A percentile compares a stretch with the other conserved stretches of the same genome.
Evolutionary conservation across 805 yeast species (phyloP).

Genomic region (Jamesozyma lodderae): DNA sequence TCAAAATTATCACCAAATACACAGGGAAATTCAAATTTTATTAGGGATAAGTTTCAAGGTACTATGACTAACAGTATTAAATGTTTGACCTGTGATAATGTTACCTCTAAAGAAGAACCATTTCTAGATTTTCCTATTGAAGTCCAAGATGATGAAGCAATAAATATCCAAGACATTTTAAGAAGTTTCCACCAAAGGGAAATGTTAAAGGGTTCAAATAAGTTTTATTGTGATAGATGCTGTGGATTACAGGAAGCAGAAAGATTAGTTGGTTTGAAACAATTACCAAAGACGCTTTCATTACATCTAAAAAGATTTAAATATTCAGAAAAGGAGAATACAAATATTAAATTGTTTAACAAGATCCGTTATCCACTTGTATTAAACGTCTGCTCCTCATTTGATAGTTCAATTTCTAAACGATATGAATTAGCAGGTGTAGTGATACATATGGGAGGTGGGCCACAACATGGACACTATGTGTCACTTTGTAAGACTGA

Average conservation of each 20-base stretch:
- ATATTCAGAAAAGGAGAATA: constrained; percentile 70
- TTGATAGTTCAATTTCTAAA: constrained; percentile 33
- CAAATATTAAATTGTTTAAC: constrained; percentile 79
- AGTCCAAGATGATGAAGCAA: constrained; percentile 64
- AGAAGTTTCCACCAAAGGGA: constrained; percentile 65
- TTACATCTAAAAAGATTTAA: constrained; percentile 87
- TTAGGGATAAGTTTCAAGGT: constrained; percentile 76
- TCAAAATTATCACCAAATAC: constrained; percentile 3
- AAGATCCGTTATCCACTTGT: constrained; percentile 71
- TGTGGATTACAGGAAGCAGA: constrained; percentile 90
- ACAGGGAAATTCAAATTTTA: constrained; percentile 34
- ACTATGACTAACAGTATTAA: constrained; percentile 76
- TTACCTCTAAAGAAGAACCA: constrained; percentile 72
- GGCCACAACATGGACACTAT: constrained; percentile 96
- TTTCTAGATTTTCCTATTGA: constrained; percentile 84
- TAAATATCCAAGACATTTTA: constrained; percentile 46
- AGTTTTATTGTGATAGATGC: constrained; percentile 87
- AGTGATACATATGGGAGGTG: constrained; percentile 93
- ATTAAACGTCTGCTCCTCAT: constrained; percentile 52
- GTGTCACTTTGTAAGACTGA: constrained; percentile 76
- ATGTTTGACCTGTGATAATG: constrained; percentile 83
- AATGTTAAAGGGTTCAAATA: constrained; percentile 74
- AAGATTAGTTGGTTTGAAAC: constrained; percentile 72
- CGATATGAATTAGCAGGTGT: constrained; percentile 75
- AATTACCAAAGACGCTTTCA: constrained; percentile 68